A percentile compares a stretch with the other conserved stretches of the same genome.
Evolutionary conservation across 2,329 filamentous ascomycete genomes (phyloP).

Genomic region (Myriosclerotinia duriaeana): DNA sequence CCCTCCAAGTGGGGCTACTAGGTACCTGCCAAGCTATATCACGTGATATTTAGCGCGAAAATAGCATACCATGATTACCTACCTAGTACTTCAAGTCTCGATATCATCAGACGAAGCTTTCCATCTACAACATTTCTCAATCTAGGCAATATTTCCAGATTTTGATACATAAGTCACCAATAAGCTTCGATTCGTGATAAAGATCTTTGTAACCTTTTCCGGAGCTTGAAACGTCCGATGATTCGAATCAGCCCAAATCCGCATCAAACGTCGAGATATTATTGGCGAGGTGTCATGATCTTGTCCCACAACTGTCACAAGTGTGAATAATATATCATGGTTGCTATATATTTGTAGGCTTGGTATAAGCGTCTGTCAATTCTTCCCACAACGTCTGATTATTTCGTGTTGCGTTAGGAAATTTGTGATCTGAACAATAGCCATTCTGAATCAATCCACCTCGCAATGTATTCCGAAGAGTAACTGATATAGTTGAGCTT

Average conservation of each 20-base stretch:
- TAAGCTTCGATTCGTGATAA: too few relatives aligned
- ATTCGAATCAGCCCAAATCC: constrained; percentile 1
- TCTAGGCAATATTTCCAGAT: background rate
- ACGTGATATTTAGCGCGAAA: too few relatives aligned
- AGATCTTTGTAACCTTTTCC: too few relatives aligned
- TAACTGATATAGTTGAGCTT: background rate
- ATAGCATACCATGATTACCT: too few relatives aligned
- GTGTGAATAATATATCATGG: background rate
- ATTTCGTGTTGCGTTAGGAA: background rate
- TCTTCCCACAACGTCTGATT: background rate
- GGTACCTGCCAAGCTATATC: too few relatives aligned
- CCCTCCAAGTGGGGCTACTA: too few relatives aligned
- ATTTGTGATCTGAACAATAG: background rate
- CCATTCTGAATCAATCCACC: background rate
- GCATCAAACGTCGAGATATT: background rate
- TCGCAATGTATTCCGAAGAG: background rate
- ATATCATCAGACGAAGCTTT: background rate
- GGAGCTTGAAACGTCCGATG: background rate
- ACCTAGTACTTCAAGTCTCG: too few relatives aligned
- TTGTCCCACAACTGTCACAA: background rate
- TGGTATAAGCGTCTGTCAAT: background rate
- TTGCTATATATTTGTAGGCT: background rate
- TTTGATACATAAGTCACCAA: background rate
- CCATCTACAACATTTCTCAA: background rate
- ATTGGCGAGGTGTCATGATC: background rate